Evolutionary conservation across 2,329 filamentous ascomycete genomes (phyloP).

Genomic region (Cercospora nicotianae): DNA sequence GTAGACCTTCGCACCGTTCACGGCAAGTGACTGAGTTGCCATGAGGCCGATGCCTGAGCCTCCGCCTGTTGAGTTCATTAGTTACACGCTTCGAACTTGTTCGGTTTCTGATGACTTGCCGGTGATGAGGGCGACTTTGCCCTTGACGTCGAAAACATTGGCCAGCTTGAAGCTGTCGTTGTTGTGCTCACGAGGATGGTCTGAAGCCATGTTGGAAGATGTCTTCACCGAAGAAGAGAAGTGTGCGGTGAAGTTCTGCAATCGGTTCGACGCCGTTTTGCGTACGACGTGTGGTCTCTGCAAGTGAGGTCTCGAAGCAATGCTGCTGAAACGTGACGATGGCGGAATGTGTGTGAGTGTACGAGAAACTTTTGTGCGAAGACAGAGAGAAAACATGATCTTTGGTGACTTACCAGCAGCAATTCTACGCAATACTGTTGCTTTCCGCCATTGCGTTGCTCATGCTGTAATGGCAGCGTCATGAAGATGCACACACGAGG

Average conservation of each 20-base stretch:
- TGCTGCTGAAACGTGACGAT: background rate
- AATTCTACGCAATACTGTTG: background rate
- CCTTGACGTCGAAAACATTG: slow-evolving; percentile 42
- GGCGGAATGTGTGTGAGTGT: background rate
- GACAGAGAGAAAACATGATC: background rate
- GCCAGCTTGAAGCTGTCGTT: slow-evolving; percentile 40
- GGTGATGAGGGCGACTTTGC: slow-evolving; percentile 46
- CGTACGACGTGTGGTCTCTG: background rate
- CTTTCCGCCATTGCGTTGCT: background rate
- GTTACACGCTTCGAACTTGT: background rate
- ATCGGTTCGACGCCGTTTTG: slow-evolving; percentile 1
- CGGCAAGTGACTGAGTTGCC: slow-evolving; percentile 47
- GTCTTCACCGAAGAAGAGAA: slow-evolving; percentile 15
- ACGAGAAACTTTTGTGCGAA: background rate
- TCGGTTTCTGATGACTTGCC: slow-evolving; percentile 1
- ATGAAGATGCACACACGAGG: background rate
- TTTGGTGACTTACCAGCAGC: background rate
- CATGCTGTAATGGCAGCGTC: slow-evolving; percentile 6
- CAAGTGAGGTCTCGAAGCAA: background rate
- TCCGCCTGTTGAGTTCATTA: slow-evolving; percentile 38
- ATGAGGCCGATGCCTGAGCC: slow-evolving; percentile 52
- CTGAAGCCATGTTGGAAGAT: slow-evolving; percentile 32
- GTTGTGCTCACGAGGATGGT: slow-evolving; percentile 33
- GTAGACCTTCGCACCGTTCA: slow-evolving; percentile 48
- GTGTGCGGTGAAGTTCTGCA: slow-evolving; percentile 13